Percentiles rank a stretch among this genome's conserved stretches.
Conservation (phyloP, 441 rosid species). For the Eruca vesicaria region DNA sequence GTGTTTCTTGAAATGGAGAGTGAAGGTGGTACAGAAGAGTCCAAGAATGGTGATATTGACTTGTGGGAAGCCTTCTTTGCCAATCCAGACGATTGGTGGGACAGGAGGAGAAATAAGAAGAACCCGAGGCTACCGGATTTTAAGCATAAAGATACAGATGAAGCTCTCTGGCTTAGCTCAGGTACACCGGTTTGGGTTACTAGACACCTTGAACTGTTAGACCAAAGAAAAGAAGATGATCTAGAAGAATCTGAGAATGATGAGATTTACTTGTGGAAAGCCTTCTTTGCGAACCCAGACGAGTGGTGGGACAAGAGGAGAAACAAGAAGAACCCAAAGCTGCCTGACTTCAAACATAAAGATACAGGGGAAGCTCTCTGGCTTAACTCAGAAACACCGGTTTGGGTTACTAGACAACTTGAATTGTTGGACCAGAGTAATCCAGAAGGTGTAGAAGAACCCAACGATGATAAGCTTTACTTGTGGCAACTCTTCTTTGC, state of each 20-base stretch:
- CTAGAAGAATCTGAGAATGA: slow-evolving; percentile 33
- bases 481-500: slow-evolving; percentile 78
- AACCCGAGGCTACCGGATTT: slow-evolving; percentile 61
- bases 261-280: slow-evolving; percentile 64
- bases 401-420: slow-evolving; percentile 68
- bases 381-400: slow-evolving; percentile 56
- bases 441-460: slow-evolving; percentile 30
- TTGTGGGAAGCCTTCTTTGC: slow-evolving; percentile 79
- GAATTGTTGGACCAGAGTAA: slow-evolving; percentile 51
- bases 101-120: slow-evolving; percentile 58
- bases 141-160: slow-evolving; percentile 64
- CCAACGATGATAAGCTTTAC: slow-evolving; percentile 33
- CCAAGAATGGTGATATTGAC: slow-evolving; percentile 32
- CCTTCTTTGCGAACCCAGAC: slow-evolving; percentile 58
- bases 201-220: slow-evolving; percentile 58
- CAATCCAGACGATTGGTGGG: slow-evolving; percentile 87
- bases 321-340: slow-evolving; percentile 40
- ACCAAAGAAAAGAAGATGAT: slow-evolving; percentile 40
- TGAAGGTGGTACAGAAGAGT: slow-evolving; percentile 13
- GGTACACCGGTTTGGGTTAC: slow-evolving; percentile 69
- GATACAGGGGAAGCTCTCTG: slow-evolving; percentile 74
- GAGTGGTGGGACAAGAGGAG: slow-evolving; percentile 91
- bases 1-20: neutral
- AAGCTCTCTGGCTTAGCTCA: slow-evolving; percentile 67
- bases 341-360: slow-evolving; percentile 82